These are phyloP conservation scores for Monotropa hypopitys DNA, from an alignment of 179 eudicot genomes.

Conservation along the genomic window DNA sequence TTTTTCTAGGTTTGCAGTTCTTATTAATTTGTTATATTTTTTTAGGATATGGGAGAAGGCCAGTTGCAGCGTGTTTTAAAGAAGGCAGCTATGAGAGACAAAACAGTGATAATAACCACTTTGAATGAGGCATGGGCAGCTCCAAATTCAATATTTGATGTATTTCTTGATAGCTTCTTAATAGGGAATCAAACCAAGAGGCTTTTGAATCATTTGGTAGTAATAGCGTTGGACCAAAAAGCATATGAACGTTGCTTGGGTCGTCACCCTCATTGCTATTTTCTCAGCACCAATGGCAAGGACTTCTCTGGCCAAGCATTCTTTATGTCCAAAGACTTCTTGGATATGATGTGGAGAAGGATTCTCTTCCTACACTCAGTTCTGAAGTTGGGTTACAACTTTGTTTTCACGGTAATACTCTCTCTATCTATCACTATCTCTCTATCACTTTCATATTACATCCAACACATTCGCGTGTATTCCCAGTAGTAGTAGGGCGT, in stretches of 20 bases:
- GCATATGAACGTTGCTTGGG: constrained; percentile 47
- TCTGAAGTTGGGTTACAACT: constrained; percentile 60
- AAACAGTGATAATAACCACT: constrained; percentile 61
- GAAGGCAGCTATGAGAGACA: constrained; percentile 51
- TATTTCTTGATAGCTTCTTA: constrained; percentile 63
- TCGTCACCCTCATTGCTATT: constrained; percentile 46
- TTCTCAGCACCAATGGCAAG: constrained; percentile 42
- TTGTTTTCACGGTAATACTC: constrained; percentile 59
- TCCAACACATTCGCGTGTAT: background rate
- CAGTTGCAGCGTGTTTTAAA: constrained; percentile 45
- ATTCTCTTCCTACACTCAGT: constrained; percentile 50
- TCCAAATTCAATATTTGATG: constrained; percentile 52
- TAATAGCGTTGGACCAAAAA: constrained; percentile 57
- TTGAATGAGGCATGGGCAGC: constrained; percentile 69
- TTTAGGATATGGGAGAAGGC: background rate
- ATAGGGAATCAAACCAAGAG: constrained; percentile 41
- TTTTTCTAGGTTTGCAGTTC: too few species aligned
- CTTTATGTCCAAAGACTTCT: constrained; percentile 59
- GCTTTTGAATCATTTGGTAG: constrained; percentile 56
- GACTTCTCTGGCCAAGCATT: constrained; percentile 59
- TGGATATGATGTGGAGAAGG: constrained; percentile 77
- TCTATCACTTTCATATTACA: background rate
- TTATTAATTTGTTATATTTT: background rate
- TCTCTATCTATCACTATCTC: constrained; percentile 12
- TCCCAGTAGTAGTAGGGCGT: background rate